phyloP scores from a whole-genome alignment of 2,329 filamentous ascomycete genomes.

The Fusarium falciforme region DNA sequence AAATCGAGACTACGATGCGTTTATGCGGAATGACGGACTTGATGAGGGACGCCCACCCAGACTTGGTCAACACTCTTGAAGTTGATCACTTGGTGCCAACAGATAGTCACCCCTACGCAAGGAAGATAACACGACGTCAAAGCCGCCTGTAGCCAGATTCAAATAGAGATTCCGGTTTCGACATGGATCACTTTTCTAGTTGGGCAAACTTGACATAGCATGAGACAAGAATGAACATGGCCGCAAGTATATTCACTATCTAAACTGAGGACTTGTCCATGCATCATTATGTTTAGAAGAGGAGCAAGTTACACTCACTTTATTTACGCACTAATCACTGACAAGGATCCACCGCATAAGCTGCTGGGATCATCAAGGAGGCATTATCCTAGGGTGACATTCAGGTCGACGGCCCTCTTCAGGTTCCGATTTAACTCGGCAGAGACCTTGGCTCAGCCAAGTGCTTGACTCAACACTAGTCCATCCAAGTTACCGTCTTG shows the following conservation, averaged over 20 bases:
- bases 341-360: too few species aligned
- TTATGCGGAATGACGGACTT: conserved; percentile 72
- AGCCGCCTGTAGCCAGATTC: neutral
- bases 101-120: conserved; percentile 4
- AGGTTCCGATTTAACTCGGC: neutral
- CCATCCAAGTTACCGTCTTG: conserved; percentile 39
- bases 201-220: neutral
- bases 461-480: neutral
- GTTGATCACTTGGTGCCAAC: conserved; percentile 4
- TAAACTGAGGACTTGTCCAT: too few species aligned
- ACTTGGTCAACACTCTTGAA: conserved; percentile 3
- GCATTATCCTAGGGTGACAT: neutral
- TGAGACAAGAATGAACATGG: neutral
- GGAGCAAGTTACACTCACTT: too few species aligned
- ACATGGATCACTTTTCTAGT: neutral
- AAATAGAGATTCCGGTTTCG: neutral
- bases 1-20: conserved; percentile 74
- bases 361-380: neutral
- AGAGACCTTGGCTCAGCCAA: neutral
- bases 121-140: neutral
- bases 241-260: too few species aligned
- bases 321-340: too few species aligned
- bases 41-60: conserved; percentile 29
- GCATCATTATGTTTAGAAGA: too few species aligned
- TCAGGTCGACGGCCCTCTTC: neutral